Evolutionary conservation across 257 asterid genomes (phyloP).

Genomic region (Salvia splendens): DNA sequence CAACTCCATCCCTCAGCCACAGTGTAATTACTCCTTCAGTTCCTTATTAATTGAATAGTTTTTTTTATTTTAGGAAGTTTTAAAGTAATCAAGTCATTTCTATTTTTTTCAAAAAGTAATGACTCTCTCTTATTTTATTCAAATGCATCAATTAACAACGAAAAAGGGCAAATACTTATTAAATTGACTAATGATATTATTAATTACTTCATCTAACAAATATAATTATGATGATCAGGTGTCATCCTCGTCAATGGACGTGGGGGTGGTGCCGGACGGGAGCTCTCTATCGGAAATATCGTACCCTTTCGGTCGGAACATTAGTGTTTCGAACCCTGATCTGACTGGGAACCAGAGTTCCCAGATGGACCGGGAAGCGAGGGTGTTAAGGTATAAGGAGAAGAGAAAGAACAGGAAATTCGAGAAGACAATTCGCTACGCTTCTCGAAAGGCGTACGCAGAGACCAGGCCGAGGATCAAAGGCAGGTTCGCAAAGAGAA

Average conservation of each 20-base stretch:
- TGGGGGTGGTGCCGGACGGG: slow-evolving; percentile 82
- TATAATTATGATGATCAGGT: slow-evolving; percentile 45
- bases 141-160: no score
- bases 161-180: no score
- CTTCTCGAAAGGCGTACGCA: slow-evolving; percentile 85
- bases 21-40: slow-evolving; percentile 51
- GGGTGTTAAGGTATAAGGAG: slow-evolving; percentile 84
- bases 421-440: slow-evolving; percentile 84
- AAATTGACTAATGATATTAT: neutral
- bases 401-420: slow-evolving; percentile 79
- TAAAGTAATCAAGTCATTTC: no score
- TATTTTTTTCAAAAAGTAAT: no score
- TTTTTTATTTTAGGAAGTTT: no score
- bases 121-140: no score
- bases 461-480: slow-evolving; percentile 86
- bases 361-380: slow-evolving; percentile 69
- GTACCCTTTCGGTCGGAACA: slow-evolving; percentile 39
- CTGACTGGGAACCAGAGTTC: slow-evolving; percentile 42
- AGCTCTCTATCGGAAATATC: slow-evolving; percentile 65
- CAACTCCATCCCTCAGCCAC: slow-evolving; percentile 59
- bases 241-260: slow-evolving; percentile 80
- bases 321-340: slow-evolving; percentile 29
- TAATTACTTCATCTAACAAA: neutral
- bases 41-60: no score
- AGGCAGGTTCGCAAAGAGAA: slow-evolving; percentile 81